Conservation (phyloP, 805 yeast genomes). For the Lipomyces spencermartinsiae region DNA sequence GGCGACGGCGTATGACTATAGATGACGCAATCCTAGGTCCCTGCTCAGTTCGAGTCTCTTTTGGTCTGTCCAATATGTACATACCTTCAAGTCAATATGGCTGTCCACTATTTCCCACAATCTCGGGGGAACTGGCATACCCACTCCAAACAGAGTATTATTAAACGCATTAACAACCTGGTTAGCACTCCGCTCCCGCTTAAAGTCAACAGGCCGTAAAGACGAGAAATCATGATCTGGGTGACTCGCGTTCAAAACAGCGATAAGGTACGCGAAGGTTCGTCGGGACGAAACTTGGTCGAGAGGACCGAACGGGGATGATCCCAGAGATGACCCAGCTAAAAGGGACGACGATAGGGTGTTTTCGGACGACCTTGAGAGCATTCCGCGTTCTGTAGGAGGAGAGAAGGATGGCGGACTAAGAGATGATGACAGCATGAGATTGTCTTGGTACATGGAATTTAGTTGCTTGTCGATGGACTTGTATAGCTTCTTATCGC, state of each 20-base stretch:
- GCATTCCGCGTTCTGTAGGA: slow-evolving; percentile 32
- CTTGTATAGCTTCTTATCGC: slow-evolving; percentile 87
- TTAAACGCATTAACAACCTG: slow-evolving; percentile 69
- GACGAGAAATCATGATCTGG: slow-evolving; percentile 95
- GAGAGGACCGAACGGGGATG: slow-evolving; percentile 87
- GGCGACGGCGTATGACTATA: slow-evolving; percentile 51
- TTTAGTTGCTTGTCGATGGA: slow-evolving; percentile 83
- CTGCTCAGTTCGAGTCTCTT: neutral
- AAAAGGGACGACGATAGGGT: slow-evolving; percentile 16
- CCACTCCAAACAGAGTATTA: slow-evolving; percentile 73
- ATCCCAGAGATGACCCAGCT: slow-evolving; percentile 41
- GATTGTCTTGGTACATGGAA: slow-evolving; percentile 47
- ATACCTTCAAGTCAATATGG: slow-evolving; percentile 75
- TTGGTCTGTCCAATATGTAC: slow-evolving; percentile 43
- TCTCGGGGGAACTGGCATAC: slow-evolving; percentile 61
- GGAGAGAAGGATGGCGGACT: slow-evolving; percentile 40
- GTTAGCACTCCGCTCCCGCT: slow-evolving; percentile 53
- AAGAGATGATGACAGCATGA: slow-evolving; percentile 36
- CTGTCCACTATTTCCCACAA: slow-evolving; percentile 88
- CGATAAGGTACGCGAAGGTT: slow-evolving; percentile 87
- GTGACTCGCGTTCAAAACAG: slow-evolving; percentile 86
- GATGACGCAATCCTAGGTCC: slow-evolving; percentile 32
- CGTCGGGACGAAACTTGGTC: slow-evolving; percentile 84
- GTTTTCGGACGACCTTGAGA: slow-evolving; percentile 22
- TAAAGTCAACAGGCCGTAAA: slow-evolving; percentile 78